Base-by-base conservation (phyloP, 192 early-diverging fungal species). In the Physocladia obscura region DNA sequence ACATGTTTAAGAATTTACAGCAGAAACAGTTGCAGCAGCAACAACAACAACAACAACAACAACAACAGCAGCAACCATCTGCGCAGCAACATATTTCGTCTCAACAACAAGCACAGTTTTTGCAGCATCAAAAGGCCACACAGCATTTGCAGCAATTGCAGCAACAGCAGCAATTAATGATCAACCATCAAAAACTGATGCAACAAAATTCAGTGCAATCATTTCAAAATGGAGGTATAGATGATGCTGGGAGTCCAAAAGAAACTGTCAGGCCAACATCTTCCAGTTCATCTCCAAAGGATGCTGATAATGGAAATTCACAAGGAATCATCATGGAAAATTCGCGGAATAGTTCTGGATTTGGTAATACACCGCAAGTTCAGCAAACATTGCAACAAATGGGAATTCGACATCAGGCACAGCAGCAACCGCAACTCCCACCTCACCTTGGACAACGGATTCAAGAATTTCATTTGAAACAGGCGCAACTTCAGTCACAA, bases 21-120 rank as follows among this genome's bases (percentile, higher is more conserved):
- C 62, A 8, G 50, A 15, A 67, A 5, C 30, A 40, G 38, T 55
- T 57, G 35, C 67, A 69, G 30, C 67, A 59, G 35, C 55, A 69
- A 49, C 4, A 24, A 19, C 67, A 69, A 44, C 67, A 59, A 31
- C 67, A 58, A 26, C 67, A 69, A 22, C 67, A 69, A 27, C 54
- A 44, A 30, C 52, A 59, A 32, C 62, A 64, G 62, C 49, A 13
- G 1, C 62, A 64, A 8, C 49, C 19, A 57, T 17, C 21, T 6
- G 24, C 11, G 11, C 51, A 6, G 51, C 51, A 54, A 44, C 40
- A 44, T 8, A n/a, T 44, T 44, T 8, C 40, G 40, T 8, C 40
- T 44, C n/a, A n/a, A n/a, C n/a, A n/a, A n/a, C n/a, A n/a, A n/a
- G 40, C 40, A n/a, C 8, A n/a, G 8, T 13, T 44, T 8, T 44